Conservation (phyloP, 768 basidiomycete genomes). For the Boletales sp. region DNA sequence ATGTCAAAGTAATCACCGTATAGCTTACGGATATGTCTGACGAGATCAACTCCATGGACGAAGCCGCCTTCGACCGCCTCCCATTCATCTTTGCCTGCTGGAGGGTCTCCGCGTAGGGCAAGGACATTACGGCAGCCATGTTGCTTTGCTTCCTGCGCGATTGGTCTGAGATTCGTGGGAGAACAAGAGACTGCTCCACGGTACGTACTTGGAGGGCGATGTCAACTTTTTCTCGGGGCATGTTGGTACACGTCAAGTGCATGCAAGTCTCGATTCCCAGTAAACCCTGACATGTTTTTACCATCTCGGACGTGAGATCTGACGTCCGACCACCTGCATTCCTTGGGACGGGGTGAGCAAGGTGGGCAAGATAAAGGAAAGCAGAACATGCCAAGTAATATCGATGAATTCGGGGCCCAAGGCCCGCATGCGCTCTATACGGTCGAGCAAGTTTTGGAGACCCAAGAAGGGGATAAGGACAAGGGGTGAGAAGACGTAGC, state of each 20-base stretch:
- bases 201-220: constrained; percentile 75
- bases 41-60: constrained; percentile 86
- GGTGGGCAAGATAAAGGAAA: background rate
- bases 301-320: constrained; percentile 89
- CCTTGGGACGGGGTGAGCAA: constrained; percentile 43
- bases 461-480: constrained; percentile 8
- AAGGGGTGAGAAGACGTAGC: constrained; percentile 1
- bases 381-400: constrained; percentile 75
- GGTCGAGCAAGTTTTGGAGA: constrained; percentile 92
- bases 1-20: constrained; percentile 96
- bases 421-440: constrained; percentile 96
- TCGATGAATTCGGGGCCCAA: constrained; percentile 97
- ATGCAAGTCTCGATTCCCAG: constrained; percentile 97
- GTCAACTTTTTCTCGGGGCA: constrained; percentile 95
- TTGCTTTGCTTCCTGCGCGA: constrained; percentile 74
- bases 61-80: constrained; percentile 90
- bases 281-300: constrained; percentile 88
- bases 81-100: constrained; percentile 86
- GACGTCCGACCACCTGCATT: constrained; percentile 96
- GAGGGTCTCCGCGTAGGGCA: constrained; percentile 91
- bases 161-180: constrained; percentile 1
- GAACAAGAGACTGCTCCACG: background rate
- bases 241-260: constrained; percentile 98
- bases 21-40: constrained; percentile 75
- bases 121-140: constrained; percentile 91